Conservation (phyloP, 2,329 filamentous ascomycete genomes). For the Botrytis aclada region DNA sequence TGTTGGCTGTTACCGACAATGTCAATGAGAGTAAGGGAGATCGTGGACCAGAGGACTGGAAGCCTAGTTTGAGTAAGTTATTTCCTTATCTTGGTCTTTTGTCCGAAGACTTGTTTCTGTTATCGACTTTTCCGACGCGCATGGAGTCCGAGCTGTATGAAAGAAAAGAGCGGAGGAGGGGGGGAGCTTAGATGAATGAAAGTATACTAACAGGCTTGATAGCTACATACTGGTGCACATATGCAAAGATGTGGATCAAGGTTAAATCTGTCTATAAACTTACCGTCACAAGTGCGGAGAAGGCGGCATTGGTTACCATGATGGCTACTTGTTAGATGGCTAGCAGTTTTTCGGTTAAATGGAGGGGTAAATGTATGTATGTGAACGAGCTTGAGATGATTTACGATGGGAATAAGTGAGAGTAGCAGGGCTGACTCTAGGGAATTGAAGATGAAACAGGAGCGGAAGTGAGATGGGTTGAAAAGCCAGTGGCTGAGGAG, state of each 20-base stretch:
- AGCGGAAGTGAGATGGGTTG: neutral
- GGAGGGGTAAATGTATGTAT: neutral
- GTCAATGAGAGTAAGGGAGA: conserved; percentile 76
- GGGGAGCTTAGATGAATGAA: neutral
- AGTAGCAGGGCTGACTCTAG: neutral
- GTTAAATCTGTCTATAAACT: conserved; percentile 73
- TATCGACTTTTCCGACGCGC: neutral
- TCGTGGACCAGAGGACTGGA: conserved; percentile 70
- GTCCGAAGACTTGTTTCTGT: neutral
- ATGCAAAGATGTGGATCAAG: conserved; percentile 69
- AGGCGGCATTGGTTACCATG: conserved; percentile 63
- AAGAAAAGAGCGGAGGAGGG: too few species aligned
- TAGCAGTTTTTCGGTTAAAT: neutral
- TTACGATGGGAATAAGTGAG: neutral
- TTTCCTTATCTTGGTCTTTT: neutral
- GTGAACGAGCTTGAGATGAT: neutral
- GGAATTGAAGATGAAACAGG: neutral
- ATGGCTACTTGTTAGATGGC: conserved; percentile 57
- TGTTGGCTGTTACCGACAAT: conserved; percentile 74
- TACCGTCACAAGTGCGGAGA: conserved; percentile 69
- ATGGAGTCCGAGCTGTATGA: neutral
- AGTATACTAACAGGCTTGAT: conserved; percentile 18
- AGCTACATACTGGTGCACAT: conserved; percentile 70
- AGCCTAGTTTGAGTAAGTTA: conserved; percentile 47
- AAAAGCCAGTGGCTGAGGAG: neutral